Conservation (phyloP, 2,329 filamentous ascomycete species). For the Cladosporium sp. region DNA sequence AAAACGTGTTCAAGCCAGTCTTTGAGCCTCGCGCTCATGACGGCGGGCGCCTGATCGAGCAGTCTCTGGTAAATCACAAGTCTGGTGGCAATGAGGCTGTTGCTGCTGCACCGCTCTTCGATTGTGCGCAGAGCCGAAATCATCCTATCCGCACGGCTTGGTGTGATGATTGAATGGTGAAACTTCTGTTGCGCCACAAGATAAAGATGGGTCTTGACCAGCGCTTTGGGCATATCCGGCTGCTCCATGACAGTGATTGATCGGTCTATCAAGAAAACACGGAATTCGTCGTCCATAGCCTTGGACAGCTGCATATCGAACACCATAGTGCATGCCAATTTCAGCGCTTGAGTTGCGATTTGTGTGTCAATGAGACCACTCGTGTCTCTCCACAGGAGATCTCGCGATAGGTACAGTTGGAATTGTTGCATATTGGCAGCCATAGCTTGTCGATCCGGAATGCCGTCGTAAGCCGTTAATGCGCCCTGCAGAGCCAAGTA, state of each 20-base stretch:
- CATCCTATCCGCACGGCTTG: slow-evolving; percentile 65
- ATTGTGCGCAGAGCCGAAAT: slow-evolving; percentile 68
- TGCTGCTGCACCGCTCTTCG: slow-evolving; percentile 70
- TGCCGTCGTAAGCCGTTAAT: slow-evolving; percentile 74
- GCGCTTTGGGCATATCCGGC: slow-evolving; percentile 64
- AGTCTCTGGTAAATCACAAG: slow-evolving; percentile 75
- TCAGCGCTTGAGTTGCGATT: slow-evolving; percentile 72
- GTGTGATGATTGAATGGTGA: slow-evolving; percentile 66
- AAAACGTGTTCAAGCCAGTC: slow-evolving; percentile 83
- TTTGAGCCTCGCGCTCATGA: slow-evolving; percentile 65
- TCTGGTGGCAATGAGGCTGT: slow-evolving; percentile 73
- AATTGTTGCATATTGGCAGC: slow-evolving; percentile 72
- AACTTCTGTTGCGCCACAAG: slow-evolving; percentile 79
- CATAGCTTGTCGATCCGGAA: slow-evolving; percentile 70
- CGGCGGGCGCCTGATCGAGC: slow-evolving; percentile 62
- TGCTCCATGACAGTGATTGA: slow-evolving; percentile 71
- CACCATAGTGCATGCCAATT: slow-evolving; percentile 71
- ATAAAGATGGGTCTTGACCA: slow-evolving; percentile 75
- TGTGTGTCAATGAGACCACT: slow-evolving; percentile 55
- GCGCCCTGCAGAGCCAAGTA: slow-evolving; percentile 75
- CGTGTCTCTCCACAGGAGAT: slow-evolving; percentile 61
- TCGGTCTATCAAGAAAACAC: slow-evolving; percentile 73
- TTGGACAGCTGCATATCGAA: slow-evolving; percentile 68
- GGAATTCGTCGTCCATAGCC: slow-evolving; percentile 72
- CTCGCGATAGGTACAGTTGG: slow-evolving; percentile 77